Base-by-base conservation (phyloP, 192 early-diverging fungal genomes). In the Spizellomyces punctatus region DNA sequence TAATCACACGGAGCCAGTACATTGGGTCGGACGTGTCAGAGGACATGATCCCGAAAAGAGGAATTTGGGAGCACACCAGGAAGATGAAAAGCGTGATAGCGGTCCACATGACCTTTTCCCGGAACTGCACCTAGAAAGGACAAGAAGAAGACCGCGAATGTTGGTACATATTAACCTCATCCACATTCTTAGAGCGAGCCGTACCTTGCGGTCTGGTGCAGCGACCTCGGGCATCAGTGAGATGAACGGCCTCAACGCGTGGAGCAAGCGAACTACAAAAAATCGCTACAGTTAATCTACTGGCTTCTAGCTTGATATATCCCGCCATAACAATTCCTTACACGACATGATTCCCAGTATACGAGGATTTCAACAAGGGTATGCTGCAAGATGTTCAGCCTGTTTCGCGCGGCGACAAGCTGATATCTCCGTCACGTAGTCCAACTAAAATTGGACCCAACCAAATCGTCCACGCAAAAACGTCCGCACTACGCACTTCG, bases 1-100 rank as follows among this genome's bases (percentile, higher is more conserved):
- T 88, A 75, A 99, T 99, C 45, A 96, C 95, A 89, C 98, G 94
- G 90, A 99, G 91, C 98, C 98, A 99, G 87, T 98, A 99, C 70
- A 99, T 86, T 22, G 98, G 98, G 83, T 99, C 98, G 52, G 94
- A 91, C 12, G 96, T 96, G 74, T 99, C 96, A n/a, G 93, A 94
- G 50, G 96, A 97, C 98, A 99, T 98, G 82, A 99, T 99, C 68
- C 98, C 98, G 84, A 98, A 99, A 66, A 99, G 88, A 14, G 98
- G 98, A 55, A 99, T 95, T 84, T 99, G 98, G 10, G 98, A 99
- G 84, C 95, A 95, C 49, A 99, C 96, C 79, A 99, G 89, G 90
- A 98, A 99, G 75, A 99, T 95, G 82, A 98, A 96, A 48, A 99
- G 89, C 19, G 96, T 99, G 82, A 99, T 95, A 44, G 93, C 96